Evolutionary conservation across 495 filamentous ascomycete genomes (phyloP), one percentile per base, ranked within the genome.

Genomic region (Neurospora sp.): DNA sequence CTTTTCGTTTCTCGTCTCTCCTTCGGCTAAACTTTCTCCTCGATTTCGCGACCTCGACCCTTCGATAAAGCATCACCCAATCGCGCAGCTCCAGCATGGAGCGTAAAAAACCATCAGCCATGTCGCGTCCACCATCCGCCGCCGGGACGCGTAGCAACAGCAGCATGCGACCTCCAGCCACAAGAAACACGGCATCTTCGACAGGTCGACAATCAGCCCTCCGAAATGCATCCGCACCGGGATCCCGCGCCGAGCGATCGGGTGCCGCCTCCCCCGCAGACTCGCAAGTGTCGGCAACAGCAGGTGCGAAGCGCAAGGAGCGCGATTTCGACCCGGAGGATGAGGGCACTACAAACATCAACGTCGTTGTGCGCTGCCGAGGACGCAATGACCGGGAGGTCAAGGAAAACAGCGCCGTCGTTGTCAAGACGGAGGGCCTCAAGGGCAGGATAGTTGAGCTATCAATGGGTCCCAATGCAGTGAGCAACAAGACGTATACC

Each of bases 401-500:
- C 40, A 85, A 89, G 69, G 96, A 98, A 80, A 98, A 96, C 78
- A 97, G 93, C 74, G 92, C 92, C 20, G 94, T 98, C 3, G 94
- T 97, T 0, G 87, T 99, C 4, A 89, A 88, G 10, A 97, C 94
- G 5, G 92, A 97, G 73, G 94, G 92, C 3, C 88, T 93, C 35
- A 94, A 92, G 76, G 94, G 94, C 7, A 93, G 91, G 75, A 86
- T 85, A 41, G 89, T 99, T 38, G 90, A 95, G 71, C 82, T 99
- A 42, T 94, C 93, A 3, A 97, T 99, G 94, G 96, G 94, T 31
- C 91, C 94, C 14, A 96, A 89, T 80, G 91, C 94, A 41, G 81
- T 98, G 53, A 96, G 93, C 81, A 97, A 98, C 80, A 99, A 99
- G 83, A 91, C 93, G 2, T 99, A 98, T 79, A 90, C 91, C 73